A percentile compares a stretch with the other conserved stretches of the same genome.
Conservation (phyloP, 768 basidiomycete species). For the Pholiota conissans region DNA sequence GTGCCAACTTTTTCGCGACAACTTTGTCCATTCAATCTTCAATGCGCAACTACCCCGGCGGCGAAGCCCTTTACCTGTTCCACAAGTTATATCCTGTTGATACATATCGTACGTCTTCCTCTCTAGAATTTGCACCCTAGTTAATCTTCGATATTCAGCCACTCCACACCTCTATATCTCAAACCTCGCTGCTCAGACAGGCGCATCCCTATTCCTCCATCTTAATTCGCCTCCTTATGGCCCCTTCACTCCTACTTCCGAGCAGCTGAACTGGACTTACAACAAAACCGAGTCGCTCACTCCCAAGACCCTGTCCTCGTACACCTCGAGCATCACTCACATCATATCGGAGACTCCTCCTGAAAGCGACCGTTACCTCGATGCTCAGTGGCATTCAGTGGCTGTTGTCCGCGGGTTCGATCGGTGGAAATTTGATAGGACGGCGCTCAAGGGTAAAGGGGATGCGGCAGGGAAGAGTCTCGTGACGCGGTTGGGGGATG, state of each 20-base stretch:
- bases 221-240: constrained; percentile 58
- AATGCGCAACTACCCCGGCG: constrained; percentile 86
- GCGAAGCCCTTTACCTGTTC: constrained; percentile 63
- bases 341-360: constrained; percentile 54
- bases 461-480: constrained; percentile 13
- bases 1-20: constrained; percentile 54
- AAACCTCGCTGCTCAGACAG: constrained; percentile 86
- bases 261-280: constrained; percentile 55
- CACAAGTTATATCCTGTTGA: constrained; percentile 46
- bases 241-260: constrained; percentile 13
- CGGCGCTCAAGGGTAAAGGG: constrained; percentile 16
- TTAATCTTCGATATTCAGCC: constrained; percentile 3
- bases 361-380: constrained; percentile 19
- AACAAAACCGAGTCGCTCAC: constrained; percentile 78
- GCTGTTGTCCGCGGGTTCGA: constrained; percentile 47
- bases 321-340: constrained; percentile 52
- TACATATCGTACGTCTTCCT: constrained; percentile 16
- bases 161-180: constrained; percentile 69
- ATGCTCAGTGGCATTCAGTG: constrained; percentile 41
- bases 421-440: constrained; percentile 31
- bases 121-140: background rate
- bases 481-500: constrained; percentile 19
- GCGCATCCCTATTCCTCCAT: constrained; percentile 86
- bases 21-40: constrained; percentile 57
- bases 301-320: constrained; percentile 35